These are phyloP conservation scores for Corrigiola litoralis DNA, from an alignment of 179 eudicot genomes.

Conservation along the genomic window DNA sequence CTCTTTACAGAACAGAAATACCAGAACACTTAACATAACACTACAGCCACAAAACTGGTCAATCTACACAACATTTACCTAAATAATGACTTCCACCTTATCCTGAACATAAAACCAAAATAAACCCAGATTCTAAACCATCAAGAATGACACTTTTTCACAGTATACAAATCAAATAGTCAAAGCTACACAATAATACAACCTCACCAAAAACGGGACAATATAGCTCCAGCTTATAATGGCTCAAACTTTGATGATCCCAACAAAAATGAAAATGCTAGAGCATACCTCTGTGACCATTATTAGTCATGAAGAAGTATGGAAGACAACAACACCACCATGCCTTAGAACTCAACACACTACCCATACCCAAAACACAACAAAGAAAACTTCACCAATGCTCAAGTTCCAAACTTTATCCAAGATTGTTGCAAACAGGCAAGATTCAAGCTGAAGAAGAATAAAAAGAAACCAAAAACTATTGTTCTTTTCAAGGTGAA, in stretches of 20 bases:
- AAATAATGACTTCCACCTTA: not conserved
- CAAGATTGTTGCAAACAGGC: constrained; percentile 29
- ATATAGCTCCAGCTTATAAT: not conserved
- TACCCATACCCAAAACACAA: constrained; percentile 1
- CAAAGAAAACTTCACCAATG: constrained; percentile 9
- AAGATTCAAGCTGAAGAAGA: constrained; percentile 22
- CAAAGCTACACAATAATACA: not conserved
- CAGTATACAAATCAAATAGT: not conserved
- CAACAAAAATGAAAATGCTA: constrained; percentile 6
- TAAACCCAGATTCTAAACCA: constrained; percentile 2
- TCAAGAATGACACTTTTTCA: not conserved
- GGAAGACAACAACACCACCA: constrained; percentile 22
- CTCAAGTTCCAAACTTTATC: constrained; percentile 10
- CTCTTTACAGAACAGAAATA: constrained; percentile 11
- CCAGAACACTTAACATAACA: constrained; percentile 10
- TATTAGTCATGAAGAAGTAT: constrained; percentile 18
- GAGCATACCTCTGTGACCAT: constrained; percentile 31
- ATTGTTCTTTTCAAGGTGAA: constrained; percentile 18
- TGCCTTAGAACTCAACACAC: constrained; percentile 19
- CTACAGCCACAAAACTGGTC: not conserved
- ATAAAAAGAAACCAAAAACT: not conserved
- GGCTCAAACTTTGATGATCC: constrained; percentile 1
- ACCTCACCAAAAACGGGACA: too few relatives aligned
- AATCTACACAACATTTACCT: not conserved
- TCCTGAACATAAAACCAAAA: not conserved